Base-by-base conservation (phyloP, 768 basidiomycete species). In the Rubroboletus satanas region DNA sequence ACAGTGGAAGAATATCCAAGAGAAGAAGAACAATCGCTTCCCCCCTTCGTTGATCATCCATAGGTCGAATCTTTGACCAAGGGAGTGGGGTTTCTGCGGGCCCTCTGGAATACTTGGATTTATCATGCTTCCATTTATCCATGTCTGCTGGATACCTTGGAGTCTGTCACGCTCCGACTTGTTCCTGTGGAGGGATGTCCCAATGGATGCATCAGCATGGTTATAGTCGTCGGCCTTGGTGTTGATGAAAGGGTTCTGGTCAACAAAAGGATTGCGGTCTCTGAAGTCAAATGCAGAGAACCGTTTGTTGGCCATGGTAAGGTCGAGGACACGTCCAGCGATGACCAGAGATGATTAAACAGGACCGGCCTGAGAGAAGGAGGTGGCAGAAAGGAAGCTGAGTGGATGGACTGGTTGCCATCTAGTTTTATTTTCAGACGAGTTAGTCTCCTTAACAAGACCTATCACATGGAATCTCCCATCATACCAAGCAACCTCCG, bases 1-100 rank as follows among this genome's bases (percentile, higher is more conserved):
- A 37, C 85, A 55, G 59, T 98, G 94, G 32, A 96, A 79, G 69
- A 92, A 73, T 48, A 95, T 74, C 84, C 88, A 97, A 57, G 84
- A 70, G 52, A 73, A 79, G 73, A 95, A 91, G 77, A 94, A 92
- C 37, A 95, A 62, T 51, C 82, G 78, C 42, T 80, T 79, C 14
- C 88, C 84, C 64, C 94, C 94, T 66, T 95, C 93, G 68, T 95
- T 94, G 70, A 94, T 91, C 88, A 93, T 88, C 93, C 93, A 96
- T n/a, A 84, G 62, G 60, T 79, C 77, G 62, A 82, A 78, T 60
- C 70, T 80, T 62, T 83, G 78, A 42, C 64, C 62, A 44, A 74
- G 66, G 3, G 76, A 74, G 49, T 62, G 70, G 32, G 79, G 75
- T 44, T 68, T 63, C 56, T 75, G 75, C 15, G 68, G 68, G 0